Conservation (phyloP, 768 basidiomycete genomes). For the Fomitopsis pulvina region DNA sequence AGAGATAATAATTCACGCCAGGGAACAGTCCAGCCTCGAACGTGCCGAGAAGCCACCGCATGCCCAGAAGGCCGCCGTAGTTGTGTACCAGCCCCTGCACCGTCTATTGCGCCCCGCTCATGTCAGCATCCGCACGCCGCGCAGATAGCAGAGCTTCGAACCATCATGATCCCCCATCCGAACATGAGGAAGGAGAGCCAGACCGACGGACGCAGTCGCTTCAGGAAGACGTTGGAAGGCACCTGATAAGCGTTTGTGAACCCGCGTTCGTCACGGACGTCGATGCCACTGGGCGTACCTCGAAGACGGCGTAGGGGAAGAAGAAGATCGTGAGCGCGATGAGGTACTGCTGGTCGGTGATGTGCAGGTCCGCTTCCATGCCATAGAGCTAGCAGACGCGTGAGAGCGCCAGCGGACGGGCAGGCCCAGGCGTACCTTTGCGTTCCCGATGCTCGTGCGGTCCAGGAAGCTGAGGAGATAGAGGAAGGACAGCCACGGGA, state of each 20-base stretch:
- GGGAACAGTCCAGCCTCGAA: slow-evolving; percentile 58
- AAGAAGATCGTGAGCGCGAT: slow-evolving; percentile 51
- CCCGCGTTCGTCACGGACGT: not conserved
- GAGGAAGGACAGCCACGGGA: slow-evolving; percentile 69
- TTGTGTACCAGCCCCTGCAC: slow-evolving; percentile 66
- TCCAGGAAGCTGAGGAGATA: slow-evolving; percentile 72
- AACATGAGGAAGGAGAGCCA: slow-evolving; percentile 75
- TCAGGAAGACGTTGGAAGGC: slow-evolving; percentile 68
- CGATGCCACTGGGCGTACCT: slow-evolving; percentile 29
- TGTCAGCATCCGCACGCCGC: not conserved
- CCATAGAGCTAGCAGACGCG: slow-evolving; percentile 46
- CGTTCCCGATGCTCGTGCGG: slow-evolving; percentile 49
- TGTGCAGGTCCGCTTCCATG: slow-evolving; percentile 49
- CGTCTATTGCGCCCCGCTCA: slow-evolving; percentile 37
- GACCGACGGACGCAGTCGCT: slow-evolving; percentile 67
- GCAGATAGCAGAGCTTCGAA: slow-evolving; percentile 18
- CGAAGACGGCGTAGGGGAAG: slow-evolving; percentile 62
- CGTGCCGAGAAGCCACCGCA: slow-evolving; percentile 66
- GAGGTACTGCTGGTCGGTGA: slow-evolving; percentile 61
- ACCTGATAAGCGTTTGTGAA: slow-evolving; percentile 40
- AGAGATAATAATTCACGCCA: slow-evolving; percentile 65
- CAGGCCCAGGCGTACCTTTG: slow-evolving; percentile 23
- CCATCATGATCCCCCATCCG: slow-evolving; percentile 73
- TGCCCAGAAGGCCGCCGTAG: slow-evolving; percentile 60
- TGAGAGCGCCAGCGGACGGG: slow-evolving; percentile 10